Conservation (phyloP, 345 rosid species). For the Eucalyptus victrix region DNA sequence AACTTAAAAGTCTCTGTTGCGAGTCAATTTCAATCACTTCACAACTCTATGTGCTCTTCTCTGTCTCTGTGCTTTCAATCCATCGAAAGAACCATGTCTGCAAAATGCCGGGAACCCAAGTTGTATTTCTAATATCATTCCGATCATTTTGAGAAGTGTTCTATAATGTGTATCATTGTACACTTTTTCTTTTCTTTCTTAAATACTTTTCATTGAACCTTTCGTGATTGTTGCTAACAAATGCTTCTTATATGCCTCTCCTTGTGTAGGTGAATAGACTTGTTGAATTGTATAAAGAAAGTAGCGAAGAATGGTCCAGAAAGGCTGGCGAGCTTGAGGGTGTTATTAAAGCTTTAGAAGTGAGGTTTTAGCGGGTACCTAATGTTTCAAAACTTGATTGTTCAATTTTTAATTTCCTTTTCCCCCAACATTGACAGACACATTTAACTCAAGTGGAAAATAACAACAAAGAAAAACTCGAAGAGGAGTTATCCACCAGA, state of each 20-base stretch:
- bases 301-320: constrained; percentile 88
- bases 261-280: constrained; percentile 64
- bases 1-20: not conserved
- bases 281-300: constrained; percentile 81
- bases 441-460: constrained; percentile 66
- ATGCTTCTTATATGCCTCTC: not conserved
- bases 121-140: not conserved
- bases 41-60: not conserved
- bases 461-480: constrained; percentile 62
- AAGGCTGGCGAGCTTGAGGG: constrained; percentile 99
- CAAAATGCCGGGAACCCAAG: not conserved
- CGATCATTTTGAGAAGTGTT: not conserved
- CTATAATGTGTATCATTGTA: not conserved
- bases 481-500: constrained; percentile 58
- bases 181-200: not conserved
- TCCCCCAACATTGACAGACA: constrained; percentile 16
- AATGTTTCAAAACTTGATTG: not conserved
- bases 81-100: not conserved
- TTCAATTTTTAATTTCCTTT: not conserved
- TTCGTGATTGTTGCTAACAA: not conserved
- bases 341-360: constrained; percentile 86
- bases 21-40: not conserved
- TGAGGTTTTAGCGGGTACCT: constrained; percentile 6
- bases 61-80: not conserved
- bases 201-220: not conserved